Conservation (phyloP, 176 grass and related monocot genomes). For the Zizania latifolia region DNA sequence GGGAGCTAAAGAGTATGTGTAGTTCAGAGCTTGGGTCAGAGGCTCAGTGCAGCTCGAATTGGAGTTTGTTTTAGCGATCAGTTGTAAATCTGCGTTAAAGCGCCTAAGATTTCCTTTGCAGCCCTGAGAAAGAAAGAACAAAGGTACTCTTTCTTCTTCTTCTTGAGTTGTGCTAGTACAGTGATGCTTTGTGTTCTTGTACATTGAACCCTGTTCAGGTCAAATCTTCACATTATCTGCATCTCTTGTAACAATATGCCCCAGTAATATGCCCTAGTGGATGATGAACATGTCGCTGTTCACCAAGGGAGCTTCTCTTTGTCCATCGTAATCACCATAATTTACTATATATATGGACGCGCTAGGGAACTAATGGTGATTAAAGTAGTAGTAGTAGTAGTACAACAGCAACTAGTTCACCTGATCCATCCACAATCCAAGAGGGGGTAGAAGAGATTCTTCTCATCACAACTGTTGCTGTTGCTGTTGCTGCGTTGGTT, state of each 20-base stretch:
- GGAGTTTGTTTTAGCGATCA: constrained; percentile 28
- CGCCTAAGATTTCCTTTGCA: constrained; percentile 9
- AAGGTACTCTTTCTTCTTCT: too few species aligned
- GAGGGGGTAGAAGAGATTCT: not conserved
- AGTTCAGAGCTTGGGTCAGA: constrained; percentile 19
- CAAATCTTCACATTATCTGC: not conserved
- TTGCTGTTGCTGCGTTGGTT: not conserved
- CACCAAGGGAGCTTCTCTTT: not conserved
- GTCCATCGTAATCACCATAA: constrained; percentile 21
- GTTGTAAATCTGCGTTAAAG: constrained; percentile 33
- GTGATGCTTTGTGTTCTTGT: constrained; percentile 19
- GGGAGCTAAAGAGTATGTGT: not conserved
- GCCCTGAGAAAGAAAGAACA: not conserved
- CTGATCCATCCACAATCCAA: constrained; percentile 7
- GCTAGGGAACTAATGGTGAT: too few species aligned
- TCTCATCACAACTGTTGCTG: not conserved
- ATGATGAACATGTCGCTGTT: constrained; percentile 7
- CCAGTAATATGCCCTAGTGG: too few species aligned
- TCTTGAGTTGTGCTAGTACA: constrained; percentile 9
- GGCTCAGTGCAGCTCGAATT: constrained; percentile 21
- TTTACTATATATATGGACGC: not conserved
- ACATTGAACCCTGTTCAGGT: not conserved
- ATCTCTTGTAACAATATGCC: too few species aligned
- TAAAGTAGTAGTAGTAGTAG: not conserved
- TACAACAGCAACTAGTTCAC: not conserved